Base-by-base conservation (phyloP, 2,329 filamentous ascomycete species). In the Chalaropsis ovoidea region DNA sequence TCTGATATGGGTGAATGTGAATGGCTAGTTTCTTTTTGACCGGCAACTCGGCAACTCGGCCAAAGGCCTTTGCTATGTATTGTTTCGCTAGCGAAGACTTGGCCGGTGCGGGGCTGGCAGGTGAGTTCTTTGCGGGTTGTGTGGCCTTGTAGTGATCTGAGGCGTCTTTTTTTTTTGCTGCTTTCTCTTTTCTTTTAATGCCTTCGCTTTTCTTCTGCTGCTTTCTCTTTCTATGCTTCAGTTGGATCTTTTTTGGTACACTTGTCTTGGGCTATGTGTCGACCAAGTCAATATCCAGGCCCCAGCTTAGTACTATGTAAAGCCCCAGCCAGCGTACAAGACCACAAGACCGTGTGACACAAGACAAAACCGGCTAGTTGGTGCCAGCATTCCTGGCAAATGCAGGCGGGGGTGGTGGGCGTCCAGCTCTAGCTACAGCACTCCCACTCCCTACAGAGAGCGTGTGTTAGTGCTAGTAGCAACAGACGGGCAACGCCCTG, bases 41-140 rank as follows among this genome's bases (percentile, higher is more conserved):
- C 6, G 31, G 31, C 8, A 19, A 31, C 24, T 56, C 52, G 52
- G 52, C 22, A 17, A 56, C 52, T 56, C 52, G 52, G 52, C 52
- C 17, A 6, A 27, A 13, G n/a, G 7, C 4, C 13, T 45, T 45
- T 45, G n/a, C 8, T 22, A 17, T 17, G 13, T 27, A 3, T 54
- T 31, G n/a, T 31, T 54, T 24, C 5, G 7, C 27, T 17, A 11
- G 22, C 13, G 10, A 7, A 3, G 27, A 27, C 52, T 56, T 56
- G 52, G 52, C 24, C 52, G 52, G 49, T 56, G 52, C 52, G 15
- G 52, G 22, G 22, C 52, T 56, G 52, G 27, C 24, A 56, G 27
- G 22, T 31, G 24, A 56, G 24, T 56, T 27, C 24, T 56, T 17
- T 35, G 52, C 45, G 10, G 45, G 45, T 22, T 49, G 45, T 49